Evolutionary conservation across 1,284 basidiomycete genomes (phyloP).

Genomic region (Ustilago trichophora): DNA sequence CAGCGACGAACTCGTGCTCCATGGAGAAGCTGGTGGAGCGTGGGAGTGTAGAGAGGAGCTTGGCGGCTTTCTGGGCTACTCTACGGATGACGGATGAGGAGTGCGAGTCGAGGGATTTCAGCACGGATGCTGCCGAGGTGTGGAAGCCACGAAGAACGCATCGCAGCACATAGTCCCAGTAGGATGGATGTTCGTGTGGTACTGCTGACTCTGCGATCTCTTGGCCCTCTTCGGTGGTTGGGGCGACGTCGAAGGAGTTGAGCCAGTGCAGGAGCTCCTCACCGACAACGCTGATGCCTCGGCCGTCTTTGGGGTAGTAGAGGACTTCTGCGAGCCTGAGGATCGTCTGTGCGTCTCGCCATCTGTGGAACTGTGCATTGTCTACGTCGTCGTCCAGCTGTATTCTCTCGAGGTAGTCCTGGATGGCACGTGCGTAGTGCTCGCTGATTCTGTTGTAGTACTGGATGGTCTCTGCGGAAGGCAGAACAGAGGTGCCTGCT

Average conservation of each 20-base stretch:
- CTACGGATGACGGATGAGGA: constrained; percentile 41
- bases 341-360: constrained; percentile 69
- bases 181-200: constrained; percentile 59
- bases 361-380: constrained; percentile 27
- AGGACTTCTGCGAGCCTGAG: constrained; percentile 86
- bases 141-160: constrained; percentile 63
- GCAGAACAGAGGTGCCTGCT: constrained; percentile 20
- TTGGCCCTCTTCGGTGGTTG: constrained; percentile 61
- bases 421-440: constrained; percentile 58
- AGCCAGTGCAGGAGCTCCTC: constrained; percentile 97
- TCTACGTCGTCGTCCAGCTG: constrained; percentile 44
- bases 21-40: constrained; percentile 78
- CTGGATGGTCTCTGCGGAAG: constrained; percentile 58
- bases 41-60: constrained; percentile 68
- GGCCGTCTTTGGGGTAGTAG: constrained; percentile 82
- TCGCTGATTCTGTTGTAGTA: constrained; percentile 57
- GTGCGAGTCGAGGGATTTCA: constrained; percentile 53
- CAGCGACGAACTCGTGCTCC: constrained; percentile 67
- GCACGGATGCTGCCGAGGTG: constrained; percentile 56
- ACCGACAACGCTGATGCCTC: constrained; percentile 84
- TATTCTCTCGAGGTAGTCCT: constrained; percentile 43
- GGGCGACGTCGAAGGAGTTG: constrained; percentile 71
- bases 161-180: constrained; percentile 63
- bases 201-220: constrained; percentile 57
- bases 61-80: constrained; percentile 47